Evolutionary conservation across 345 rosid species (phyloP), one percentile per base, ranked within the genome.

Genomic region (Hibiscus trionum): DNA sequence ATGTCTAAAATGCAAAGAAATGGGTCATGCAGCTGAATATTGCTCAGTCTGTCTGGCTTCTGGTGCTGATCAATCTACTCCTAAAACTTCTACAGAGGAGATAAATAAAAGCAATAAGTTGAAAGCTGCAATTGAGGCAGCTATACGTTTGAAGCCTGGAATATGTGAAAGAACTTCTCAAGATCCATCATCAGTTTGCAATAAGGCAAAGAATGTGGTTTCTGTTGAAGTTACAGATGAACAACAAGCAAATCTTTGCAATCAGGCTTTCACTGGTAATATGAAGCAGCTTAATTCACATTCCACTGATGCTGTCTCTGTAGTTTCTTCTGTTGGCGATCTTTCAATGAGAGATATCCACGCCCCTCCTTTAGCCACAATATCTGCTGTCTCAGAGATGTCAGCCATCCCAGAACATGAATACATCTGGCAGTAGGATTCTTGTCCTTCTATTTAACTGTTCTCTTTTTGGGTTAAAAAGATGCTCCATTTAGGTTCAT

Each of bases 391-490:
- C 70, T 39, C 53, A 55, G 81, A 76, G 80, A 79, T 76, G 75
- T 79, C 86, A 57, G 85, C 86, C 75, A 81, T 96, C 62, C 98
- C 99, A 29, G 95, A 88, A 77, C 88, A 84, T 82, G 91, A 89
- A 49, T 86, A 64, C 76, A 80, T 91, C 61, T 96, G 99, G 98
- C 95, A 84, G 99, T 96, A 91, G 29, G 99, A 67, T 80, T 77
- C 78, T 66, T 69, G 61, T 44, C 69, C 71, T 59, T 73, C 62
- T 31, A 65, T 33, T 75, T 37, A 71, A 55, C 52, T 62, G 19
- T 52, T 64, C 17, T 70, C 33, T 35, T 65, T 69, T 11, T 17
- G 42, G 50, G 39, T 44, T 44, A 44, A 46, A 19, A 65, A 15
- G 56, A 66, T 66, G 35, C 47, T 4, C 19, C 19, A 49, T 46